Evolutionary conservation across 768 basidiomycete genomes (phyloP).

Genomic region (Leccinum subgranulosum): DNA sequence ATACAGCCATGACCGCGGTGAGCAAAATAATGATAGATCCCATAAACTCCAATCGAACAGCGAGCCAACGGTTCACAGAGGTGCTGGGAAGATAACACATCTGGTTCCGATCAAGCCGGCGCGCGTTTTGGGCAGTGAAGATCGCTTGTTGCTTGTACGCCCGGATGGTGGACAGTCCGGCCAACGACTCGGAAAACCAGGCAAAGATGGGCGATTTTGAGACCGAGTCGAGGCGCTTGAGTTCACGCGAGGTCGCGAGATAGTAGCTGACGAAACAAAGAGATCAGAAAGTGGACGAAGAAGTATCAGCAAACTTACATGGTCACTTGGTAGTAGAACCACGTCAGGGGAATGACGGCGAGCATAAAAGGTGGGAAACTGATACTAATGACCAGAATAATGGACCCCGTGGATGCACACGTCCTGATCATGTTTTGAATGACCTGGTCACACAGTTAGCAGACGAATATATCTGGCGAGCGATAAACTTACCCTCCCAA

Average conservation of each 20-base stretch:
- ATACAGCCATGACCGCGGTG: slow-evolving; percentile 63
- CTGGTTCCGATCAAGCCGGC: slow-evolving; percentile 82
- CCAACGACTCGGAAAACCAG: slow-evolving; percentile 76
- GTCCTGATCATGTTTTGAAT: slow-evolving; percentile 73
- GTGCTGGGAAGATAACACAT: slow-evolving; percentile 73
- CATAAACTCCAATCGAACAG: slow-evolving; percentile 79
- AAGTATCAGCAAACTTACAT: slow-evolving; percentile 42
- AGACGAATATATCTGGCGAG: neutral
- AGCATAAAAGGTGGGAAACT: slow-evolving; percentile 84
- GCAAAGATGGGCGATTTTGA: slow-evolving; percentile 91
- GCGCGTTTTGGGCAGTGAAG: slow-evolving; percentile 67
- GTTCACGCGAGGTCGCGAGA: slow-evolving; percentile 79
- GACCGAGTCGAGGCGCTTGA: slow-evolving; percentile 85
- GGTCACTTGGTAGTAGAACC: slow-evolving; percentile 81
- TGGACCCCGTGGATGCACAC: slow-evolving; percentile 52
- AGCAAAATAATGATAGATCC: slow-evolving; percentile 78
- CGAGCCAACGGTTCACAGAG: slow-evolving; percentile 80
- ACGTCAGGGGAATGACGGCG: slow-evolving; percentile 69
- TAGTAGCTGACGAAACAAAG: slow-evolving; percentile 59
- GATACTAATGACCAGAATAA: slow-evolving; percentile 67
- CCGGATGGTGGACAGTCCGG: slow-evolving; percentile 79
- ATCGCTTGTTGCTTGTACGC: slow-evolving; percentile 70
- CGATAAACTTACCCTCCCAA: slow-evolving; percentile 50
- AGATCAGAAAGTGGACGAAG: neutral
- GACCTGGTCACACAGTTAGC: slow-evolving; percentile 32